These are phyloP conservation scores for Diaporthe sp. DNA, from an alignment of 2,329 filamentous ascomycete genomes.

Conservation along the genomic window DNA sequence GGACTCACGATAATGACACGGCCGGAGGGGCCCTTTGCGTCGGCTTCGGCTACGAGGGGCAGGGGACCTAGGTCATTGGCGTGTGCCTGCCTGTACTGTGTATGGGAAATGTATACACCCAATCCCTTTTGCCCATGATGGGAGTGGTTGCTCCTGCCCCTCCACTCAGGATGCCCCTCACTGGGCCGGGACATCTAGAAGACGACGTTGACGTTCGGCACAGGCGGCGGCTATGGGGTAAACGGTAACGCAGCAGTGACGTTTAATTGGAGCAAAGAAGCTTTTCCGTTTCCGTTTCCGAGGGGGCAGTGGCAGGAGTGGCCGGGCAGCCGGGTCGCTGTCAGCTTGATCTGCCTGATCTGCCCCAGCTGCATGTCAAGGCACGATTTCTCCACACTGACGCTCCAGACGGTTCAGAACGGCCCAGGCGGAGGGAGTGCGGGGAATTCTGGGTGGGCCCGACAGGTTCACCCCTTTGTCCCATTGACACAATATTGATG, in stretches of 20 bases:
- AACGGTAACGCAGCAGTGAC: slow-evolving; percentile 30
- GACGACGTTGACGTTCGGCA: slow-evolving; percentile 24
- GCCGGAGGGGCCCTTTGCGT: slow-evolving; percentile 27
- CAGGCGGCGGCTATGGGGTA: slow-evolving; percentile 32
- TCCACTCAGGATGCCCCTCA: slow-evolving; percentile 6
- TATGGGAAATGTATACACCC: not conserved
- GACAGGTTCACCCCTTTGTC: not conserved
- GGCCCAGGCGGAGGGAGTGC: slow-evolving; percentile 21
- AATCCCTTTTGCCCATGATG: slow-evolving; percentile 9
- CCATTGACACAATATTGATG: slow-evolving; percentile 19
- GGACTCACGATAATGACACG: slow-evolving; percentile 40
- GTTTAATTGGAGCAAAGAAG: slow-evolving; percentile 36
- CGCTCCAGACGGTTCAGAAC: slow-evolving; percentile 14
- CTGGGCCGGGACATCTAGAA: not conserved
- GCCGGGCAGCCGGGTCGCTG: slow-evolving; percentile 27
- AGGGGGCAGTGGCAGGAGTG: too few relatives aligned
- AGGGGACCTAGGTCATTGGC: slow-evolving; percentile 2
- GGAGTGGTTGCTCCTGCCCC: not conserved
- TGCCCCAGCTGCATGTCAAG: slow-evolving; percentile 23
- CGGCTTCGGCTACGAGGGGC: slow-evolving; percentile 11
- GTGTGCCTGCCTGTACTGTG: too few relatives aligned
- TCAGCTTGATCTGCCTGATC: slow-evolving; percentile 28
- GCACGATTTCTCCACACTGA: slow-evolving; percentile 26
- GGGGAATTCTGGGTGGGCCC: not conserved
- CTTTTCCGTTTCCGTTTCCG: slow-evolving; percentile 27